Conservation (phyloP, 2,329 filamentous ascomycete genomes). For the Penicillium sp. region DNA sequence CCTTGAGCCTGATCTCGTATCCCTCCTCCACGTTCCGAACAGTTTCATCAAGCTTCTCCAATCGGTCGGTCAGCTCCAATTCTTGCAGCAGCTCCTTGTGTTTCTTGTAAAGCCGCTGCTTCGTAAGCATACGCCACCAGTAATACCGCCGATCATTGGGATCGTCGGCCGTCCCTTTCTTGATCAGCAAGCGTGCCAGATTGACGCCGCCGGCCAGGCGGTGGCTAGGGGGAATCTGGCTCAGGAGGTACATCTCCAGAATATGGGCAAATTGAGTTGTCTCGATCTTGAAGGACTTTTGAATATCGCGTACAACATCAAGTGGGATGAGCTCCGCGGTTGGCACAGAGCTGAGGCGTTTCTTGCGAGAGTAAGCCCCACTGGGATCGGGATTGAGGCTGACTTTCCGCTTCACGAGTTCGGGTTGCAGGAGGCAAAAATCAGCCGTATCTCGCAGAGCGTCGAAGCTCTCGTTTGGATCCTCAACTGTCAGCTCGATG, state of each 20-base stretch:
- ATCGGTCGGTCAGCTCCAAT: constrained; percentile 57
- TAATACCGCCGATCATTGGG: constrained; percentile 62
- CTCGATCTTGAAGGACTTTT: constrained; percentile 59
- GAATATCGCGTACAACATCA: constrained; percentile 52
- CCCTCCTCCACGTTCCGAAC: constrained; percentile 60
- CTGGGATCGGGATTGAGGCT: constrained; percentile 51
- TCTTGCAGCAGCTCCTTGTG: constrained; percentile 63
- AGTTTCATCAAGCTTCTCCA: constrained; percentile 62
- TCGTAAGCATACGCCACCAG: constrained; percentile 66
- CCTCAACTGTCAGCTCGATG: constrained; percentile 86
- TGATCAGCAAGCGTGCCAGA: constrained; percentile 53
- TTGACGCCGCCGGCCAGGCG: constrained; percentile 53
- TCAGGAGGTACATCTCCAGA: constrained; percentile 64
- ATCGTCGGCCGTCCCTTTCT: constrained; percentile 50
- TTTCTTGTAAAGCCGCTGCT: constrained; percentile 63
- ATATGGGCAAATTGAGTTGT: constrained; percentile 64
- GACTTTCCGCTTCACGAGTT: constrained; percentile 52
- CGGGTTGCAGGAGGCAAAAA: constrained; percentile 56
- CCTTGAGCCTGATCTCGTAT: constrained; percentile 57
- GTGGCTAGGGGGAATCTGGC: constrained; percentile 54
- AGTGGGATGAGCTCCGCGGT: constrained; percentile 59
- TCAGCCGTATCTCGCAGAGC: constrained; percentile 65
- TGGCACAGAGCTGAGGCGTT: constrained; percentile 44
- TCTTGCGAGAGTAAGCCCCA: constrained; percentile 34
- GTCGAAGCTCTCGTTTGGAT: constrained; percentile 75